Conservation (phyloP, 495 filamentous ascomycete species). For the Xylaria scruposa region DNA sequence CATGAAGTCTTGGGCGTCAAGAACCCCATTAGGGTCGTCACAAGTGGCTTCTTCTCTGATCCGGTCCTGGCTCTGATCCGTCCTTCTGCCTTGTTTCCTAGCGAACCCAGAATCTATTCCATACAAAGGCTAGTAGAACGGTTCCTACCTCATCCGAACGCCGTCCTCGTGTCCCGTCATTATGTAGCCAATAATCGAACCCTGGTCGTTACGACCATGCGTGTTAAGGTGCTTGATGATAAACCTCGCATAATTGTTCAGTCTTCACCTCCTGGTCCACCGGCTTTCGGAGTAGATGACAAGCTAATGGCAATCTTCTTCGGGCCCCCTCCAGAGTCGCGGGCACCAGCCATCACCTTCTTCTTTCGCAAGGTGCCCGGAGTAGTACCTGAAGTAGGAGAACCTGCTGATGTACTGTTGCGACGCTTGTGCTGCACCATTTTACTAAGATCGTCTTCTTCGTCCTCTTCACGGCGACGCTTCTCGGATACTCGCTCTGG, state of each 20-base stretch:
- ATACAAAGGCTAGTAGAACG: slow-evolving; percentile 30
- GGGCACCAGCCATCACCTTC: slow-evolving; percentile 33
- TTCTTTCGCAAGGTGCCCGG: slow-evolving; percentile 36
- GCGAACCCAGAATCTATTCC: slow-evolving; percentile 29
- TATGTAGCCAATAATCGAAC: slow-evolving; percentile 22
- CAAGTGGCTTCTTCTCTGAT: slow-evolving; percentile 3
- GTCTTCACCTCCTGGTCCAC: slow-evolving; percentile 30
- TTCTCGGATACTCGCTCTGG: slow-evolving; percentile 89
- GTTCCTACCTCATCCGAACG: slow-evolving; percentile 35
- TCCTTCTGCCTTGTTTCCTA: slow-evolving; percentile 27
- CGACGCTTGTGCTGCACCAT: slow-evolving; percentile 72
- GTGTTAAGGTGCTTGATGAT: slow-evolving; percentile 14
- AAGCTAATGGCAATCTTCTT: slow-evolving; percentile 57
- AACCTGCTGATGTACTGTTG: slow-evolving; percentile 54
- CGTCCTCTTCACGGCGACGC: slow-evolving; percentile 84
- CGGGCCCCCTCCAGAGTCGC: slow-evolving; percentile 36
- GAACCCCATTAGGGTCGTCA: background rate
- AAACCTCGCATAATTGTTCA: slow-evolving; percentile 32
- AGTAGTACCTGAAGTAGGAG: slow-evolving; percentile 33
- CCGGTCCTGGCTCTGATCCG: background rate
- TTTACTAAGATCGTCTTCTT: slow-evolving; percentile 83
- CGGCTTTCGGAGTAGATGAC: slow-evolving; percentile 45
- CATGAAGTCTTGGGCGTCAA: background rate
- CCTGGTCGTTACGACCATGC: slow-evolving; percentile 14
- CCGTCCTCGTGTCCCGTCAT: slow-evolving; percentile 40